Percentiles rank a stretch among this genome's conserved stretches.
Evolutionary conservation across 768 basidiomycete genomes (phyloP).

Genomic region (Collybia sp.): DNA sequence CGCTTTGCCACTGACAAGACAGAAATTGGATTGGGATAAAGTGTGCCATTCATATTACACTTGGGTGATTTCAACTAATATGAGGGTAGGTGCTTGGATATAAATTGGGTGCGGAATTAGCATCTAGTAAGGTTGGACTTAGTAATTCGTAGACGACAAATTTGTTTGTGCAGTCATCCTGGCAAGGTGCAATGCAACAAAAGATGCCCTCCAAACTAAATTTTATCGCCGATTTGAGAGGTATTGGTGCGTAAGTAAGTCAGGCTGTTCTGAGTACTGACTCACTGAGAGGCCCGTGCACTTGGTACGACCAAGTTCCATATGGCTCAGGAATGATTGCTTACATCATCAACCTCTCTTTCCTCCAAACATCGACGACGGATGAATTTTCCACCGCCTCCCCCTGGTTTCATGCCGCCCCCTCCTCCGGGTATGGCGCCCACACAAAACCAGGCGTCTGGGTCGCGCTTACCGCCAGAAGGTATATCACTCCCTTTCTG

Average conservation of each 20-base stretch:
- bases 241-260: no score
- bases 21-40: slow-evolving; percentile 96
- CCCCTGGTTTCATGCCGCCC: slow-evolving; percentile 45
- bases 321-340: no score
- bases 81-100: slow-evolving; percentile 42
- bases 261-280: no score
- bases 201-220: no score
- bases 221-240: no score
- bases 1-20: slow-evolving; percentile 86
- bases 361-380: slow-evolving; percentile 24
- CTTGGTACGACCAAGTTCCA: slow-evolving; percentile 10
- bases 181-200: no score
- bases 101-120: slow-evolving; percentile 73
- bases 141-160: slow-evolving; percentile 20
- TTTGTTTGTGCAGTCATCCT: not conserved
- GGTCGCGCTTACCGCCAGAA: slow-evolving; percentile 43
- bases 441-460: slow-evolving; percentile 28
- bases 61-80: not conserved
- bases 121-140: slow-evolving; percentile 59
- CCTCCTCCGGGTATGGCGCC: slow-evolving; percentile 52
- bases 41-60: slow-evolving; percentile 33
- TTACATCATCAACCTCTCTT: slow-evolving; percentile 40
- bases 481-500: slow-evolving; percentile 22
- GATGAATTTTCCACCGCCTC: slow-evolving; percentile 58
- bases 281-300: slow-evolving; percentile 47